Conservation (phyloP, 495 filamentous ascomycete species). For the Penicillium antarcticum region DNA sequence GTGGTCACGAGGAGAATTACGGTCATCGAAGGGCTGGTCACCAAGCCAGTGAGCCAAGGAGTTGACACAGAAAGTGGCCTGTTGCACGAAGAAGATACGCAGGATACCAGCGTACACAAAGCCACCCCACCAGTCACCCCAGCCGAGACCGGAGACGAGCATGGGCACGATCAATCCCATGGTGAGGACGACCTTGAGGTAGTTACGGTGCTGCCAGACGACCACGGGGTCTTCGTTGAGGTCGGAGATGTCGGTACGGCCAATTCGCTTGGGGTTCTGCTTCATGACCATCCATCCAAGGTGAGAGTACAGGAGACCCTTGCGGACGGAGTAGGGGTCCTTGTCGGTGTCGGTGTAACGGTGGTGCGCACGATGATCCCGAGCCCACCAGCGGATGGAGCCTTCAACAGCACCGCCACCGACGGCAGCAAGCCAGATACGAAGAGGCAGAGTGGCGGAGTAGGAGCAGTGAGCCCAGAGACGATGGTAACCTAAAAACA, state of each 20-base stretch:
- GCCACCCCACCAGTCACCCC: constrained; percentile 87
- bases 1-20: constrained; percentile 96
- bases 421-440: constrained; percentile 87
- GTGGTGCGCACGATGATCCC: constrained; percentile 96
- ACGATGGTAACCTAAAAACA: constrained; percentile 69
- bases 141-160: constrained; percentile 78
- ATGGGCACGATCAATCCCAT: constrained; percentile 87
- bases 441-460: constrained; percentile 81
- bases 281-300: constrained; percentile 93
- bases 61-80: constrained; percentile 99
- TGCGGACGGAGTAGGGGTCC: constrained; percentile 98
- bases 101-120: constrained; percentile 95
- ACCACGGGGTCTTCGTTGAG: constrained; percentile 94
- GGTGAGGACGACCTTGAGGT: constrained; percentile 80
- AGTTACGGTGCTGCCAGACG: constrained; percentile 92
- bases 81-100: constrained; percentile 97
- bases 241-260: constrained; percentile 95
- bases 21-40: constrained; percentile 98
- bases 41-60: constrained; percentile 98
- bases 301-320: constrained; percentile 95
- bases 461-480: constrained; percentile 96
- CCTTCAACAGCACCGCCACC: constrained; percentile 96
- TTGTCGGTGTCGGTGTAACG: constrained; percentile 99
- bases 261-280: constrained; percentile 89
- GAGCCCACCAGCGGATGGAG: constrained; percentile 95